Evolutionary conservation across 768 basidiomycete genomes (phyloP).

Genomic region (Amanita fuliginea): DNA sequence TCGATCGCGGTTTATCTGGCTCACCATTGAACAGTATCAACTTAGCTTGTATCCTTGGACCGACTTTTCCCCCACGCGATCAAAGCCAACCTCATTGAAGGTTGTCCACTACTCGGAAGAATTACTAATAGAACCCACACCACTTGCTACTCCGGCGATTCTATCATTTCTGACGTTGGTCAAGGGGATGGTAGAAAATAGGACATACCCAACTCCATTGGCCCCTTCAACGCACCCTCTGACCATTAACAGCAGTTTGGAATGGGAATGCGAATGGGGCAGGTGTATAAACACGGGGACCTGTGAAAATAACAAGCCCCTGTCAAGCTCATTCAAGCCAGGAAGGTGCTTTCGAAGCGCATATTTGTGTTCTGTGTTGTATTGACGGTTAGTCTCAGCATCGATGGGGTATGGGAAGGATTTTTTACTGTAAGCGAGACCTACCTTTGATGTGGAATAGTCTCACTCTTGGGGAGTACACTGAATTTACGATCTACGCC

Average conservation of each 20-base stretch:
- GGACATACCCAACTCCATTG: slow-evolving; percentile 21
- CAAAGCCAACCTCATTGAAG: slow-evolving; percentile 11
- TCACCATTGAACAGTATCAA: slow-evolving; percentile 37
- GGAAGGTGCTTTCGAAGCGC: slow-evolving; percentile 33
- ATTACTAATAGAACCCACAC: slow-evolving; percentile 41
- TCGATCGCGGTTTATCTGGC: slow-evolving; percentile 1
- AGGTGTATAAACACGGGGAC: slow-evolving; percentile 33
- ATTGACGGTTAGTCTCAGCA: slow-evolving; percentile 20
- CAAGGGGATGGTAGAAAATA: slow-evolving; percentile 20
- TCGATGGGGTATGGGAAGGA: slow-evolving; percentile 77
- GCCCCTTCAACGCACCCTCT: slow-evolving; percentile 20
- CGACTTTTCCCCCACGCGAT: slow-evolving; percentile 33
- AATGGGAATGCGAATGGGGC: slow-evolving; percentile 68
- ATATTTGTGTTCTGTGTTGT: slow-evolving; percentile 3
- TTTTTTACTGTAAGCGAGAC: slow-evolving; percentile 49
- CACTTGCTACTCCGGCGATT: slow-evolving; percentile 62
- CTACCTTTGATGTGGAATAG: not conserved
- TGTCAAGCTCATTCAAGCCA: slow-evolving; percentile 40
- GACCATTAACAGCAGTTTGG: slow-evolving; percentile 24
- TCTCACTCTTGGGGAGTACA: slow-evolving; percentile 38
- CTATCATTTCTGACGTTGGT: slow-evolving; percentile 54
- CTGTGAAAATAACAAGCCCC: slow-evolving; percentile 17
- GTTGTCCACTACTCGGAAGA: slow-evolving; percentile 33
- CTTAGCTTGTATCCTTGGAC: slow-evolving; percentile 49
- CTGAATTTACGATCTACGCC: slow-evolving; percentile 79